Evolutionary conservation across 192 early-diverging fungal species (phyloP).

Genomic region (Piromyces finnis): DNA sequence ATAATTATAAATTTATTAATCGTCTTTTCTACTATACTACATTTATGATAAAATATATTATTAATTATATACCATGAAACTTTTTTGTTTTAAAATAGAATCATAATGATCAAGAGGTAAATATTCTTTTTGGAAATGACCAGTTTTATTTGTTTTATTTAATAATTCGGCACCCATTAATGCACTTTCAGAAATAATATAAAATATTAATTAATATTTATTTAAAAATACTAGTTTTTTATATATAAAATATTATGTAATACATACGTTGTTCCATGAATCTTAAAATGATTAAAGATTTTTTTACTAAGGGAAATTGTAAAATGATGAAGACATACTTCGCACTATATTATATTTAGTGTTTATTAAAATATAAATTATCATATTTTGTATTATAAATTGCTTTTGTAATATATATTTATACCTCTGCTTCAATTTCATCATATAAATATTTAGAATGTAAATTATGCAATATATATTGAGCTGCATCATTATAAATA

Average conservation of each 20-base stretch:
- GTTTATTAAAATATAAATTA: too few species aligned
- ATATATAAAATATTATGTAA: slow-evolving; percentile 1
- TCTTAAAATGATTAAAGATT: slow-evolving; percentile 26
- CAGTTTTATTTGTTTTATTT: not conserved
- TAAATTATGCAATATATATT: slow-evolving; percentile 11
- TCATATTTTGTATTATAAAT: too few species aligned
- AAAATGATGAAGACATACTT: slow-evolving; percentile 29
- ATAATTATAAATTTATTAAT: slow-evolving; percentile 7
- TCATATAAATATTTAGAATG: slow-evolving; percentile 27
- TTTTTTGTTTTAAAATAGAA: slow-evolving; percentile 10
- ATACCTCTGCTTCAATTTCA: slow-evolving; percentile 32
- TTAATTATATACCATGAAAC: not conserved
- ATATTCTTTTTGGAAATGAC: not conserved
- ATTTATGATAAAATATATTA: too few species aligned
- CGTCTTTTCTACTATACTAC: too few species aligned
- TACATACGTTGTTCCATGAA: slow-evolving; percentile 11
- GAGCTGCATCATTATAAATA: slow-evolving; percentile 29
- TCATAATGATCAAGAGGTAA: slow-evolving; percentile 6
- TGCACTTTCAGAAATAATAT: slow-evolving; percentile 1
- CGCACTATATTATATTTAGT: slow-evolving; percentile 14
- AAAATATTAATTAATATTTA: too few species aligned
- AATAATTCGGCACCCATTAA: slow-evolving; percentile 5
- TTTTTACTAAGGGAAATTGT: slow-evolving; percentile 20
- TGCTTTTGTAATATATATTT: too few species aligned
- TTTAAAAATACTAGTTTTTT: too few species aligned